A percentile compares a stretch with the other conserved stretches of the same genome.
Conservation (phyloP, 441 rosid genomes). For the Adansonia rubrostipa region DNA sequence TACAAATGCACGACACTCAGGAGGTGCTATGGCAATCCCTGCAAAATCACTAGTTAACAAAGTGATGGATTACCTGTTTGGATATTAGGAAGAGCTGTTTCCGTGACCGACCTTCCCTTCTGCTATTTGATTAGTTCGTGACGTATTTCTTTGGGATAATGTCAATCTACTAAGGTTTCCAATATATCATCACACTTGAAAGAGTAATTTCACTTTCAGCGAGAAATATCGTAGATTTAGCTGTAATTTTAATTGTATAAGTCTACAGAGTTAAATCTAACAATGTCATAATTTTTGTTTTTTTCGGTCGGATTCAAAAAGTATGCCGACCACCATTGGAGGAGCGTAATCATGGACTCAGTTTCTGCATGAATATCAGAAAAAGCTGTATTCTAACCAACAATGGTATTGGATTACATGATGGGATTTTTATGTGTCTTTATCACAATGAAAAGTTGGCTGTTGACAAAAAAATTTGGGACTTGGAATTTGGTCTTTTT, state of each 20-base stretch:
- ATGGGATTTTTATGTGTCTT: too few relatives aligned
- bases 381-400: too few relatives aligned
- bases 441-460: too few relatives aligned
- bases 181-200: not conserved
- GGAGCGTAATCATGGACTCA: too few relatives aligned
- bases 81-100: conserved; percentile 42
- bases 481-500: too few relatives aligned
- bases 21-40: conserved; percentile 79
- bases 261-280: not conserved
- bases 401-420: too few relatives aligned
- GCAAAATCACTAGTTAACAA: conserved; percentile 80
- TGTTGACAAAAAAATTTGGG: not conserved
- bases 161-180: not conserved
- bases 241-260: conserved; percentile 13
- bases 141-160: not conserved
- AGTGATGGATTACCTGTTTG: conserved; percentile 84
- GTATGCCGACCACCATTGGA: too few relatives aligned
- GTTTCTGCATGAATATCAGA: too few relatives aligned
- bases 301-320: too few relatives aligned
- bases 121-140: not conserved
- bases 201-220: not conserved
- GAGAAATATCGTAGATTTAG: not conserved
- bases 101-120: not conserved
- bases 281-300: not conserved
- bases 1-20: conserved; percentile 56